Percentiles rank a stretch among this genome's conserved stretches.
Evolutionary conservation across 2,329 filamentous ascomycete species (phyloP).

Genomic region (Rasamsonia emersonii): DNA sequence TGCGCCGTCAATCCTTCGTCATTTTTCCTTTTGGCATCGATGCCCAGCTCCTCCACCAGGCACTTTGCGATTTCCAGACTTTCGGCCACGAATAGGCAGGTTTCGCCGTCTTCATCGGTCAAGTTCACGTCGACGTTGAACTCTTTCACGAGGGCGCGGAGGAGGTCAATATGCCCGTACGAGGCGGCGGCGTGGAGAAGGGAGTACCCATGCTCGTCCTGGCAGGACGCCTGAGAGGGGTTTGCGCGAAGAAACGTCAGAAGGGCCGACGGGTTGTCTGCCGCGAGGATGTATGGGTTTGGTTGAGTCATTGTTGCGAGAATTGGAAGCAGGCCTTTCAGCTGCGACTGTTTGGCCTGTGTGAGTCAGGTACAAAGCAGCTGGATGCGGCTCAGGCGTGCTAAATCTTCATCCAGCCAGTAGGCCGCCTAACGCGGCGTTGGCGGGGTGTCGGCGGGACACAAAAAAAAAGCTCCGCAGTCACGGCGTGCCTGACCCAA

Average conservation of each 20-base stretch:
- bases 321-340: too few relatives aligned
- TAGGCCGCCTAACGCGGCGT: too few relatives aligned
- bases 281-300: conserved; percentile 68
- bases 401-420: too few relatives aligned
- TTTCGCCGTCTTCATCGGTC: conserved; percentile 84
- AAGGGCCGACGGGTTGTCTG: conserved; percentile 68
- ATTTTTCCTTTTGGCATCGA: conserved; percentile 58
- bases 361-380: too few relatives aligned
- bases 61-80: conserved; percentile 66
- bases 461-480: too few relatives aligned
- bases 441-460: too few relatives aligned
- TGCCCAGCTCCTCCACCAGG: conserved; percentile 73
- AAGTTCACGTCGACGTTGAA: conserved; percentile 73
- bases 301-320: conserved; percentile 31
- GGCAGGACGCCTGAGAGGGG: conserved; percentile 65
- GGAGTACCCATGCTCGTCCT: conserved; percentile 91
- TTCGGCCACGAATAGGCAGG: conserved; percentile 88
- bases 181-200: conserved; percentile 87
- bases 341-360: too few relatives aligned
- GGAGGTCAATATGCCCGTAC: conserved; percentile 76
- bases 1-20: conserved; percentile 69
- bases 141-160: conserved; percentile 65
- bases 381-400: neutral
- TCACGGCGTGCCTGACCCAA: too few relatives aligned
- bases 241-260: conserved; percentile 65